Evolutionary conservation across 2,329 filamentous ascomycete genomes (phyloP).

Genomic region (Neofusicoccum laricinum): DNA sequence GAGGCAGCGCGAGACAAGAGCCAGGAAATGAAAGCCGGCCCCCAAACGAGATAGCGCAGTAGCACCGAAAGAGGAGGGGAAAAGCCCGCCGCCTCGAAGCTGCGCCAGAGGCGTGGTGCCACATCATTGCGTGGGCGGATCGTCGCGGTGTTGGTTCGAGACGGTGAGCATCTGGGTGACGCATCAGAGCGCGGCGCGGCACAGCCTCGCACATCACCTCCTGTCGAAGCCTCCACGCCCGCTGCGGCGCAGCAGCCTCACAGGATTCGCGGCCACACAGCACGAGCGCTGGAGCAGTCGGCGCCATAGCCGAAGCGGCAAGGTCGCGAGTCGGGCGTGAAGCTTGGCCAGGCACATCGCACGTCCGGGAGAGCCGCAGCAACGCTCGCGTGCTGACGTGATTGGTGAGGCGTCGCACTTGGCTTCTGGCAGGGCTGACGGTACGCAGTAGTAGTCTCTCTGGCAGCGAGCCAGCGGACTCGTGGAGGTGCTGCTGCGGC

Average conservation of each 20-base stretch:
- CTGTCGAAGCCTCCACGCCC: not conserved
- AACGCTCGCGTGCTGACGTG: not conserved
- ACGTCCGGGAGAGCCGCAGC: not conserved
- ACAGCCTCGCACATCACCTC: not conserved
- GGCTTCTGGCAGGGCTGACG: conserved; percentile 6
- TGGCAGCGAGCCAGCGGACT: no score
- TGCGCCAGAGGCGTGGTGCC: no score
- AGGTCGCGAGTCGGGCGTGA: not conserved
- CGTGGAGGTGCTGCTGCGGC: not conserved
- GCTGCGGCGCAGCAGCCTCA: not conserved
- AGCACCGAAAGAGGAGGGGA: not conserved
- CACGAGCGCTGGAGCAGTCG: not conserved
- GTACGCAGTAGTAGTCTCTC: no score
- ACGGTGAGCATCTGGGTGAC: not conserved
- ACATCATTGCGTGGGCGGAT: no score
- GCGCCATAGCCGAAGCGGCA: not conserved
- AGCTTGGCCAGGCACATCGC: not conserved
- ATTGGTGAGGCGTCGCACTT: conserved; percentile 8
- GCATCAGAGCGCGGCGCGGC: not conserved
- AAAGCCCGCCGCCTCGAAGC: no score
- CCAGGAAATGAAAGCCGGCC: not conserved
- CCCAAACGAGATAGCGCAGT: not conserved
- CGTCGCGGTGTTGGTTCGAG: not conserved
- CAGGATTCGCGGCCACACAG: not conserved
- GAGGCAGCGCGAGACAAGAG: no score